phyloP scores from a whole-genome alignment of 2,329 filamentous ascomycete genomes.

The Chaetoscypha palmicola region DNA sequence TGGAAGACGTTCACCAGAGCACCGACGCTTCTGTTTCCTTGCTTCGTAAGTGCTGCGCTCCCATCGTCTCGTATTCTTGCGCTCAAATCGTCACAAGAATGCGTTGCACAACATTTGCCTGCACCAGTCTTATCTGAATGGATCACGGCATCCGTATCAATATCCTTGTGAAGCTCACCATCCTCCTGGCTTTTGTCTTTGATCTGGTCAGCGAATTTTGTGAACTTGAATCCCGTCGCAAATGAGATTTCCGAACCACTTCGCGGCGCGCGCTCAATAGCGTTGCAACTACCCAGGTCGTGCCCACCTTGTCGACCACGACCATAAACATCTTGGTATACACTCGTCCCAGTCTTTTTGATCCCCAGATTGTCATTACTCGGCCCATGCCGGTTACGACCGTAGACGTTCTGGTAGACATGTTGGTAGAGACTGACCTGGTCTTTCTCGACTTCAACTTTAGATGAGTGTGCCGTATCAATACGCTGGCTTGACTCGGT shows the following conservation, averaged over 20 bases:
- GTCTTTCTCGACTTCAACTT: slow-evolving; percentile 1
- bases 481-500: background rate
- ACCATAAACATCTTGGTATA: background rate
- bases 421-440: background rate
- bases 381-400: background rate
- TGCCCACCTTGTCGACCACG: background rate
- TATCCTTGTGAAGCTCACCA: background rate
- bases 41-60: background rate
- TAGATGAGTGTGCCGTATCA: background rate
- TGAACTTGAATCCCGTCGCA: background rate
- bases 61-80: no score
- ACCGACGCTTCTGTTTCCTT: slow-evolving; percentile 9
- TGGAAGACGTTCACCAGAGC: slow-evolving; percentile 22
- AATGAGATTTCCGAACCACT: background rate
- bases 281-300: background rate
- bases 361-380: background rate
- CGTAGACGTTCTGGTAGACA: background rate
- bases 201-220: slow-evolving; percentile 1
- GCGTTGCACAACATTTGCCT: no score
- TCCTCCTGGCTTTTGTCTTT: background rate
- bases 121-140: no score
- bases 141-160: no score
- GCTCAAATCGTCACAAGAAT: no score
- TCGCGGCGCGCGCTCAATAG: background rate
- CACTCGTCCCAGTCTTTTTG: background rate